Conservation (phyloP, 1,284 basidiomycete species). For the Coniophora puteana region DNA sequence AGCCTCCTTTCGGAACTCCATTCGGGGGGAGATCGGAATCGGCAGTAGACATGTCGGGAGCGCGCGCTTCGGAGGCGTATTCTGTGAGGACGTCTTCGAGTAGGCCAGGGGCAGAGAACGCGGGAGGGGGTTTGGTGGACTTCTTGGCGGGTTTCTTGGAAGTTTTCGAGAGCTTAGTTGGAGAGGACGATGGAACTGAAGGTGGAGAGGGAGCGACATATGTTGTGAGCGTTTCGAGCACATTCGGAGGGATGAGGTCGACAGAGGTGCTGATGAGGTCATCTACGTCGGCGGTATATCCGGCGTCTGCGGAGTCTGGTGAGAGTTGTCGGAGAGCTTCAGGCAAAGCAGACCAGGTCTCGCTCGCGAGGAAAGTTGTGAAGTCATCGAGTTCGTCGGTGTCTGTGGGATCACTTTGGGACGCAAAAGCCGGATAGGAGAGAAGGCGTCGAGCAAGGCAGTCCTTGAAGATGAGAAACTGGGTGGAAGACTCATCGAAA, state of each 20-base stretch:
- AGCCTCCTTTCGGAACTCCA: too few species aligned
- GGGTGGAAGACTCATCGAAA: constrained; percentile 30
- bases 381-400: constrained; percentile 46
- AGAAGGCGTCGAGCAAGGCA: constrained; percentile 41
- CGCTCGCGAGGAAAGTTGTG: constrained; percentile 42
- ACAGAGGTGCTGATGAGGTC: constrained; percentile 34
- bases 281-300: constrained; percentile 34
- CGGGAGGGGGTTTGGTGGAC: too few species aligned
- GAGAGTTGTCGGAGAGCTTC: constrained; percentile 23
- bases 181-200: too few species aligned
- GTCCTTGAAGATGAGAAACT: constrained; percentile 42
- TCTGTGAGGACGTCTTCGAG: too few species aligned
- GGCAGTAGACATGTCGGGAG: too few species aligned
- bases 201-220: too few species aligned
- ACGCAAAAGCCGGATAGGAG: constrained; percentile 19
- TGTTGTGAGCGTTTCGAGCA: constrained; percentile 45
- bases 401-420: constrained; percentile 14
- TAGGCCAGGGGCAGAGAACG: too few species aligned
- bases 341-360: constrained; percentile 44
- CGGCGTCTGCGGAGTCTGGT: too few species aligned
- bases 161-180: too few species aligned
- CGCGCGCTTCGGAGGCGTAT: too few species aligned
- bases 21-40: too few species aligned
- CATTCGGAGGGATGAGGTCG: constrained; percentile 32
- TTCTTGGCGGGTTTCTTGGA: too few species aligned